Evolutionary conservation across 768 basidiomycete genomes (phyloP).

Genomic region (Pulveroboletus sp.): DNA sequence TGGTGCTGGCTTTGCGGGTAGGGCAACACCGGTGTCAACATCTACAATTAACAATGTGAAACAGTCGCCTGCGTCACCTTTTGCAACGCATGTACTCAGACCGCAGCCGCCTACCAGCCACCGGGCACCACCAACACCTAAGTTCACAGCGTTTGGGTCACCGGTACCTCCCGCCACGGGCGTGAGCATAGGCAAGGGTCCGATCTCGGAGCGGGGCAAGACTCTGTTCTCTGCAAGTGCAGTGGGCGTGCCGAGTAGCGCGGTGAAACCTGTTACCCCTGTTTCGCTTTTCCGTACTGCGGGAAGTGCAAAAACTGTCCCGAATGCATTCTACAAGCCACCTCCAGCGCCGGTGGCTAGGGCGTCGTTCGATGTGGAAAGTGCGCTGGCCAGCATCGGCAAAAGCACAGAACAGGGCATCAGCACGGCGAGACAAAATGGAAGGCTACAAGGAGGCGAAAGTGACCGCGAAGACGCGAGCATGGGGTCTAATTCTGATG

Average conservation of each 20-base stretch:
- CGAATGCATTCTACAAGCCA: conserved; percentile 67
- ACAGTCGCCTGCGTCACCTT: conserved; percentile 2
- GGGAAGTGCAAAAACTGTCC: conserved; percentile 46
- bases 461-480: conserved; percentile 15
- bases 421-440: neutral
- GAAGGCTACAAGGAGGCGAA: conserved; percentile 1
- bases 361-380: neutral
- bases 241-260: neutral
- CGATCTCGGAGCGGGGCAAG: conserved; percentile 16
- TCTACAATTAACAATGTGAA: neutral
- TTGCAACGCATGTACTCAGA: conserved; percentile 5
- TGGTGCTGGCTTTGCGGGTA: conserved; percentile 3
- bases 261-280: conserved; percentile 7
- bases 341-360: conserved; percentile 24
- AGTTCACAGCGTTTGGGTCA: conserved; percentile 26
- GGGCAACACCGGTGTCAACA: neutral
- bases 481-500: conserved; percentile 19
- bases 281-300: conserved; percentile 38
- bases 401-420: neutral
- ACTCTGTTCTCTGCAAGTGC: conserved; percentile 10
- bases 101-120: neutral
- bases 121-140: conserved; percentile 13
- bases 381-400: neutral
- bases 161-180: conserved; percentile 13
- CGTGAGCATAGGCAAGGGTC: neutral